These are phyloP conservation scores for Candida corydali DNA, from an alignment of 805 yeast genomes.

Conservation along the genomic window DNA sequence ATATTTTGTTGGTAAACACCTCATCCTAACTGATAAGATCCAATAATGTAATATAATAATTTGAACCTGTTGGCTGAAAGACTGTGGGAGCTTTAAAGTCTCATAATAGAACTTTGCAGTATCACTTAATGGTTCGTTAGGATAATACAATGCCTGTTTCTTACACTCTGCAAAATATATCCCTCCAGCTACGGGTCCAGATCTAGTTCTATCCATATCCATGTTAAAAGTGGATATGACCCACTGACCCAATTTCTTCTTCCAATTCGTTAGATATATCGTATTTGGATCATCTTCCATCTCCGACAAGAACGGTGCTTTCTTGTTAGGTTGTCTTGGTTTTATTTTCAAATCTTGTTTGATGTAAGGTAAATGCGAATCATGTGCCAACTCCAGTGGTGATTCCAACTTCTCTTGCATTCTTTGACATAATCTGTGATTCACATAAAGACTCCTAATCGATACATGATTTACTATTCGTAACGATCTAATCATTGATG, in stretches of 20 bases:
- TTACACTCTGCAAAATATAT: constrained; percentile 83
- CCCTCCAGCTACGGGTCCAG: constrained; percentile 94
- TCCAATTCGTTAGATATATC: constrained; percentile 32
- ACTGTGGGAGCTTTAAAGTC: constrained; percentile 73
- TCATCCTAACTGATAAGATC: constrained; percentile 92
- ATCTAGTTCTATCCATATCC: constrained; percentile 89
- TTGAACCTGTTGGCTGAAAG: constrained; percentile 96
- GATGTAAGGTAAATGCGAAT: constrained; percentile 36
- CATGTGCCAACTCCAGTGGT: constrained; percentile 35
- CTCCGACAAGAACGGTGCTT: constrained; percentile 37
- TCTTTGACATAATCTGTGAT: neutral
- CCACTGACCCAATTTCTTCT: constrained; percentile 56
- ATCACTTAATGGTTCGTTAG: constrained; percentile 65
- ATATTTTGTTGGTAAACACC: constrained; percentile 89
- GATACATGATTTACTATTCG: no score
- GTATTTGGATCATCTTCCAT: constrained; percentile 33
- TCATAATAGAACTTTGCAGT: constrained; percentile 84
- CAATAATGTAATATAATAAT: constrained; percentile 87
- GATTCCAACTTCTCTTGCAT: constrained; percentile 13
- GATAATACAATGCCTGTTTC: constrained; percentile 73
- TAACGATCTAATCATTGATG: no score
- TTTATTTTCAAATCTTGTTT: constrained; percentile 29
- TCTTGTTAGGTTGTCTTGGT: constrained; percentile 33
- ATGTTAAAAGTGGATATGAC: constrained; percentile 59
- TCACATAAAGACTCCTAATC: no score